These are phyloP conservation scores for Hanseniaspora thailandica DNA, from an alignment of 805 yeast species.

Conservation along the genomic window DNA sequence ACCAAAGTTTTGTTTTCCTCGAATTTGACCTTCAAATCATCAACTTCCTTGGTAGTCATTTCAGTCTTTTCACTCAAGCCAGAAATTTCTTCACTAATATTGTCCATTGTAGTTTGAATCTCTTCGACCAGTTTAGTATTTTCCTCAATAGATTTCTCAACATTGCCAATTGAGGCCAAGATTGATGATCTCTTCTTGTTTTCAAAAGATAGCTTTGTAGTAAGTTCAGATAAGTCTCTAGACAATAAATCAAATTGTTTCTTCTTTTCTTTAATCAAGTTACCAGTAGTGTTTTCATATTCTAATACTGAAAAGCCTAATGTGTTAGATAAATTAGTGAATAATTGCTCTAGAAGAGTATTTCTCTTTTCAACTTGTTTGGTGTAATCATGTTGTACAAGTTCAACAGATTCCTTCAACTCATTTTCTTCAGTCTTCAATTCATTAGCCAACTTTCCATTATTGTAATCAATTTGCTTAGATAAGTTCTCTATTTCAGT, in stretches of 20 bases:
- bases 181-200: constrained; percentile 46
- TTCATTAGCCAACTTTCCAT: constrained; percentile 25
- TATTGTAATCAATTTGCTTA: constrained; percentile 43
- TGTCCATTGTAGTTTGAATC: background rate
- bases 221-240: constrained; percentile 48
- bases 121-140: background rate
- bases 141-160: background rate
- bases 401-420: constrained; percentile 21
- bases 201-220: constrained; percentile 56
- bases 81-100: background rate
- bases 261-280: constrained; percentile 41
- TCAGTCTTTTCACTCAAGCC: constrained; percentile 23
- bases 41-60: constrained; percentile 17
- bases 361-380: constrained; percentile 25
- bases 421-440: constrained; percentile 22
- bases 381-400: constrained; percentile 22
- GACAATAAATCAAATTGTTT: constrained; percentile 51
- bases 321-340: constrained; percentile 41
- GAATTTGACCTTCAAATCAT: constrained; percentile 32
- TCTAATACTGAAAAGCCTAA: constrained; percentile 51
- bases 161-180: constrained; percentile 7
- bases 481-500: constrained; percentile 34
- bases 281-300: constrained; percentile 60
- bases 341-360: constrained; percentile 36
- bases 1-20: constrained; percentile 23